These are phyloP conservation scores for Tylopilus plumbeoviolaceoides DNA, from an alignment of 768 basidiomycete genomes.

Conservation along the genomic window DNA sequence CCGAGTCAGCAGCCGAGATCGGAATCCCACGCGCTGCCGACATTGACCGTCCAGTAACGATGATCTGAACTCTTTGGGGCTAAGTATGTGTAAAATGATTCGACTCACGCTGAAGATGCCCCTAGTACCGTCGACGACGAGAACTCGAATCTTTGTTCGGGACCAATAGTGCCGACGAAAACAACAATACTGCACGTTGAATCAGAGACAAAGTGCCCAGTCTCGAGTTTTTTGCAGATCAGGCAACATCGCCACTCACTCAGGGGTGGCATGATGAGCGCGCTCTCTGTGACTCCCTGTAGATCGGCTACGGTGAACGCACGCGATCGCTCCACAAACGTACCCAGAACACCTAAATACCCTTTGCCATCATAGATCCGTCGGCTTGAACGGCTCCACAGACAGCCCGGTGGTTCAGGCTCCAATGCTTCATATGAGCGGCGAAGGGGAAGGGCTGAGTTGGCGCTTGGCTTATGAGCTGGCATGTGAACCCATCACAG, in stretches of 20 bases:
- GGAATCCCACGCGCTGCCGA: slow-evolving; percentile 21
- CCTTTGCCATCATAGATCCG: not conserved
- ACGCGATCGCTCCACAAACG: slow-evolving; percentile 13
- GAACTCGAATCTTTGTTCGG: slow-evolving; percentile 2
- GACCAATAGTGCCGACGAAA: slow-evolving; percentile 1
- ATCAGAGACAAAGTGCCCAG: slow-evolving; percentile 3
- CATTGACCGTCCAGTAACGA: not conserved
- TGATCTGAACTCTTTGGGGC: not conserved
- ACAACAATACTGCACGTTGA: slow-evolving; percentile 9
- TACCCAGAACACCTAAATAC: not conserved
- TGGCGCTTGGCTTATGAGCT: not conserved
- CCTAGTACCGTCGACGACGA: not conserved
- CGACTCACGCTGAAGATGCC: slow-evolving; percentile 5
- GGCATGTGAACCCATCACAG: not conserved
- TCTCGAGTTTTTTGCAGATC: slow-evolving; percentile 7
- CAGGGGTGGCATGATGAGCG: not conserved
- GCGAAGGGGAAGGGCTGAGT: not conserved
- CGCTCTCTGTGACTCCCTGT: not conserved
- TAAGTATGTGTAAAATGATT: not conserved
- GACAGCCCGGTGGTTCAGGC: not conserved
- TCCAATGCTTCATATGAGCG: not conserved
- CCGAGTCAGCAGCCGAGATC: slow-evolving; percentile 18
- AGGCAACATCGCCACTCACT: slow-evolving; percentile 1
- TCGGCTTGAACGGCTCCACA: not conserved
- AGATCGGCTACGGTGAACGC: not conserved